Percentiles rank a stretch among this genome's conserved stretches.
Evolutionary conservation across 257 asterid species (phyloP).

Genomic region (Solanum boliviense): DNA sequence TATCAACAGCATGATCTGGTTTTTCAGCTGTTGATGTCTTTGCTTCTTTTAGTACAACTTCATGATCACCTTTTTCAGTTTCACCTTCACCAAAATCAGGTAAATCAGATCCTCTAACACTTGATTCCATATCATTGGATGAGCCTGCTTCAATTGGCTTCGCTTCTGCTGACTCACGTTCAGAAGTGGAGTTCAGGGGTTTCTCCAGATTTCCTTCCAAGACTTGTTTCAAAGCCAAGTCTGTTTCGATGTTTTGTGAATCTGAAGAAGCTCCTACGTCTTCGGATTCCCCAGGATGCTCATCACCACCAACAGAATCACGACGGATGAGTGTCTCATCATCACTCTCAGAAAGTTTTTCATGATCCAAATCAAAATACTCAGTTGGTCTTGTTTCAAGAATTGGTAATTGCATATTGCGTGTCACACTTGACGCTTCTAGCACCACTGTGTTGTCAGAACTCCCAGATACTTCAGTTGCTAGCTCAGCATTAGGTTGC

Average conservation of each 20-base stretch:
- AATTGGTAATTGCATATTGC: conserved; percentile 4
- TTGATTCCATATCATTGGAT: conserved; percentile 5
- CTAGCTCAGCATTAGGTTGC: neutral
- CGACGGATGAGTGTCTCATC: neutral
- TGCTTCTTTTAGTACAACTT: neutral
- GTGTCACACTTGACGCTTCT: neutral
- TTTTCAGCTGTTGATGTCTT: conserved; percentile 11
- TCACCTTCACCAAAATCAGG: neutral
- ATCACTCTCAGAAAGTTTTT: conserved; percentile 7
- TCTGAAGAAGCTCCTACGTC: conserved; percentile 16
- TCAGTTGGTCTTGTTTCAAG: conserved; percentile 20
- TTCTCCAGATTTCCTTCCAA: conserved; percentile 15
- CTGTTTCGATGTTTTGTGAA: conserved; percentile 13
- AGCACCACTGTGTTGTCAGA: neutral
- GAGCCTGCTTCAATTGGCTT: conserved; percentile 14
- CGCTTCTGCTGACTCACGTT: conserved; percentile 10
- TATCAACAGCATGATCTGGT: conserved; percentile 12
- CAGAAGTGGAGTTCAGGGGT: conserved; percentile 10
- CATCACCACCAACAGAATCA: conserved; percentile 13
- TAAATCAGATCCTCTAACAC: neutral
- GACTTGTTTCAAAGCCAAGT: neutral
- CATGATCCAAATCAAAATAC: conserved; percentile 20
- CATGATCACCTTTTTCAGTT: neutral
- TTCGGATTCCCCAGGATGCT: conserved; percentile 10
- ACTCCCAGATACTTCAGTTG: neutral